Evolutionary conservation across 179 eudicot species (phyloP), one percentile per base, ranked within the genome.

Genomic region (Vitellaria paradoxa): DNA sequence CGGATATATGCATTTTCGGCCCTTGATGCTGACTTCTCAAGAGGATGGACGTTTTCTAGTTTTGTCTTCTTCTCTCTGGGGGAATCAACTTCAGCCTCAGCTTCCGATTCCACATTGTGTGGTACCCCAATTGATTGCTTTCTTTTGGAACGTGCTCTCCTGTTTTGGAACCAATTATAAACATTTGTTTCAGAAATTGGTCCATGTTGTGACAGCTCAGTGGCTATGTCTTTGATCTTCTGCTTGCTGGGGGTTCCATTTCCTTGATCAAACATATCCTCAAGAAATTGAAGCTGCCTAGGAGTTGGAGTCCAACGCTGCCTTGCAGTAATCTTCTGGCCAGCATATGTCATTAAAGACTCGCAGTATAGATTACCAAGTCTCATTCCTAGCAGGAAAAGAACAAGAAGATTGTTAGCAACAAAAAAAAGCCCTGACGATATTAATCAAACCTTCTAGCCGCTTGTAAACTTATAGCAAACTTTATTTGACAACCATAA

Each of bases 161-260:
- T 81, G 75, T 92, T 92, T 59, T 92, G 97, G 78, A 93, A 93
- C 97, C 97, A 93, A 71, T 93, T 93, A 74, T 91, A 91, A 60
- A 93, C 97, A 69, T 93, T 93, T 67, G 93, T 84, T 69, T 93
- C 97, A 7, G 93, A 86, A 73, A 93, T 91, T 63, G 87, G 92
- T 23, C 97, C 97, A 72, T 93, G 92, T 78, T 87, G 93, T 47
- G 92, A 86, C 46, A 91, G 73, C 75, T 91, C 88, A 17, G 81
- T 49, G 6, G 92, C 83, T 70, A 93, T 86, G 14, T 89, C 97
- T 77, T 87, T 91, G 79, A 89, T 88, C 87, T 84, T 89, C 87
- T 89, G 89, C 81, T 88, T 91, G 87, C 86, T 87, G 26, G 96
- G 96, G 46, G 97, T 88, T 45, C 93, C 96, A 52, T 78, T 86